Conservation (phyloP, 305 asterid species). For the Salvia sclarea region DNA sequence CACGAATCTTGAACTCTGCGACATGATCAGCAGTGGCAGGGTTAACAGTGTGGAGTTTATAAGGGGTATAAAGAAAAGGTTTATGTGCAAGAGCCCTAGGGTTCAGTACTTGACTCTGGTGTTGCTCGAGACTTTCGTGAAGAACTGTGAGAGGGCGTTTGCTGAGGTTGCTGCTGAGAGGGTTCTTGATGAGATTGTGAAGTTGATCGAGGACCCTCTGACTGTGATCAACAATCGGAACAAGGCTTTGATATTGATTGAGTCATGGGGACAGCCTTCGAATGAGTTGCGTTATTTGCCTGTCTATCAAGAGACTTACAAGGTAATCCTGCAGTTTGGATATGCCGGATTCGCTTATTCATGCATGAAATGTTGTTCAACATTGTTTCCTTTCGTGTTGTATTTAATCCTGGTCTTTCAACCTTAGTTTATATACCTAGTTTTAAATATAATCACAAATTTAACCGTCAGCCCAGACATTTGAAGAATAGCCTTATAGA, state of each 20-base stretch:
- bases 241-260: constrained; percentile 72
- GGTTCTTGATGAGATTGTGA: constrained; percentile 89
- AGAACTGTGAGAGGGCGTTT: constrained; percentile 80
- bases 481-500: neutral
- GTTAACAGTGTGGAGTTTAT: constrained; percentile 67
- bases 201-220: constrained; percentile 76
- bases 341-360: neutral
- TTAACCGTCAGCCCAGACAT: neutral
- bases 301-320: constrained; percentile 82
- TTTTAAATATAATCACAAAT: neutral
- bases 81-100: constrained; percentile 62
- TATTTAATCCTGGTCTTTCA: neutral
- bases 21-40: constrained; percentile 71
- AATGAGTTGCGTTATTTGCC: constrained; percentile 76
- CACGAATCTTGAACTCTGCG: constrained; percentile 80
- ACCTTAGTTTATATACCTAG: neutral
- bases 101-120: constrained; percentile 73
- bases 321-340: constrained; percentile 50
- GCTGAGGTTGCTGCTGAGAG: constrained; percentile 85
- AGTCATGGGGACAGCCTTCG: constrained; percentile 83
- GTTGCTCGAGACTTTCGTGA: constrained; percentile 75
- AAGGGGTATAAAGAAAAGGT: constrained; percentile 67
- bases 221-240: constrained; percentile 72
- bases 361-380: neutral
- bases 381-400: constrained; percentile 7